Evolutionary conservation across 768 basidiomycete genomes (phyloP), one percentile per base, ranked within the genome.

Genomic region (Mycena kentingensis): DNA sequence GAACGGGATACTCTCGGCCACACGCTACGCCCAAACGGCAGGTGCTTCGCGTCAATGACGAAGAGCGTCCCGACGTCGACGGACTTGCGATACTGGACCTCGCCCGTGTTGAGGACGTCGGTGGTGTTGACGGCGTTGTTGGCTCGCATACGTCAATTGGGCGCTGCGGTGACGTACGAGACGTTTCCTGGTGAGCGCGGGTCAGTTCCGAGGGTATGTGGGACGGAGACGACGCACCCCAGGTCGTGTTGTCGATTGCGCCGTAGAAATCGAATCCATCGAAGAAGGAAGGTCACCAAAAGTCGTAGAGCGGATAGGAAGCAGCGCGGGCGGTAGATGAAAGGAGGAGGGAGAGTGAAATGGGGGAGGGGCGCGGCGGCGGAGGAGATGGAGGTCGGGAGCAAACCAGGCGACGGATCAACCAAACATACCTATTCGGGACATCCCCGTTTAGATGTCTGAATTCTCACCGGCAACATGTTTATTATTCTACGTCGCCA

Each of bases 121-220:
- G 49, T 82, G 7, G 70, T 68, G 62, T 90, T 89, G 73, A 91
- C 90, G 5, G 92, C 89, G 60, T 78, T 83, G 44, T 93, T 72
- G 55, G 93, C 76, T 66, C 1, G 85, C 85, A 19, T n/a, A n/a
- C n/a, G n/a, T n/a, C n/a, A n/a, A n/a, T n/a, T n/a, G n/a, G 72
- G 70, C 2, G 72, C 66, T 46, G 71, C 63, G 58, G 77, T 75
- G 16, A 84, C 71, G 73, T 78, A 89, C 36, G 79, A 80, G 16
- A 82, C 84, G 59, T 88, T 82, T 32, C 87, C 87, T 85, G 56
- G 0, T 35, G 27, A 11, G 19, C 10, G 42, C 10, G 19, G 26
- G 22, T 15, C 16, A 45, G n/a, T 41, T 32, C 29, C n/a, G 15
- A n/a, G 34, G 5, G 5, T 8, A 37, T 5, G n/a, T n/a, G n/a